A percentile compares a stretch with the other conserved stretches of the same genome.
phyloP scores from a whole-genome alignment of 2,329 filamentous ascomycete genomes.

The Aspergillus quadricinctus region DNA sequence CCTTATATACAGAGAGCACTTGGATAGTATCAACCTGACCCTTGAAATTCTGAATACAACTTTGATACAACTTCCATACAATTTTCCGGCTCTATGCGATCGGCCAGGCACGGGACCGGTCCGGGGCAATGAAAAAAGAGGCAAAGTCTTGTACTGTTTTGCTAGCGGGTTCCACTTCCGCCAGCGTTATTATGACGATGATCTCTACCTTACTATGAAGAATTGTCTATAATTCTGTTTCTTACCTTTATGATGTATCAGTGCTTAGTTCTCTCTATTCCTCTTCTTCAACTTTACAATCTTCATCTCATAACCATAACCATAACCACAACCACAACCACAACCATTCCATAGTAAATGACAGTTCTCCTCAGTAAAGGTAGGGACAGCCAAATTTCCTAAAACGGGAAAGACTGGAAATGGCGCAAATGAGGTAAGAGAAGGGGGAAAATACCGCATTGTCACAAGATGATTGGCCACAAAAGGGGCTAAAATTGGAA shows the following conservation, averaged over 20 bases:
- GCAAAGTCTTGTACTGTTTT: constrained; percentile 1
- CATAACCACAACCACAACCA: not conserved
- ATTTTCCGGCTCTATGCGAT: constrained; percentile 21
- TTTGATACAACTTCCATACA: not conserved
- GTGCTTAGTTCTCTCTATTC: not conserved
- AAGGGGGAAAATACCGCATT: constrained; percentile 16
- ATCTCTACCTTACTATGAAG: not conserved
- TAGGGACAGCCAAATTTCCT: not conserved
- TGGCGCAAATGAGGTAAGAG: constrained; percentile 9
- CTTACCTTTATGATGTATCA: not conserved
- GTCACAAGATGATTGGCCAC: constrained; percentile 12
- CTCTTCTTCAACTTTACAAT: not conserved
- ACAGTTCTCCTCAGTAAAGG: not conserved
- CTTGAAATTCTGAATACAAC: not conserved
- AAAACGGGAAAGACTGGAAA: not conserved
- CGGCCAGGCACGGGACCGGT: constrained; percentile 22
- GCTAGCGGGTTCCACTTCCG: not conserved
- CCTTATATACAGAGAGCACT: not conserved
- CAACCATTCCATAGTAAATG: not conserved
- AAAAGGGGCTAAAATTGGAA: constrained; percentile 15
- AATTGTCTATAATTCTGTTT: not conserved
- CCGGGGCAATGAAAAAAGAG: constrained; percentile 11
- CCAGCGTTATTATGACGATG: not conserved
- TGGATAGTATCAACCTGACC: not conserved
- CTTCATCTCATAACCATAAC: not conserved